Percentiles rank a stretch among this genome's conserved stretches.
These are phyloP conservation scores for Colletotrichum godetiae DNA, from an alignment of 2,329 filamentous ascomycete species.

Conservation along the genomic window DNA sequence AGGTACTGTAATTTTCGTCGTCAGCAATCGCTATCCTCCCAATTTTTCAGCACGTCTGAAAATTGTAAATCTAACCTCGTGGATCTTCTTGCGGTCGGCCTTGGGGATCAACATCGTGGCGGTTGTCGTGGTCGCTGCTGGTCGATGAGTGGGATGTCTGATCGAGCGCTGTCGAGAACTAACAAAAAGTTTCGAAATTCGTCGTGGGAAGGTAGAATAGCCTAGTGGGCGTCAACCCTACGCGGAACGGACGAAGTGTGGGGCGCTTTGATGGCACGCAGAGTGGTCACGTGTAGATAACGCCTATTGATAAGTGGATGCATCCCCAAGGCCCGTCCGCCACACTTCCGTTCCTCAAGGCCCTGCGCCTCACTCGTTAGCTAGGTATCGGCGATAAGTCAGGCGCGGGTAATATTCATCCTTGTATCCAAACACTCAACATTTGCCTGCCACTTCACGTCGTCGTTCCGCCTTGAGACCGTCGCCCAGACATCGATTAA, in stretches of 20 bases:
- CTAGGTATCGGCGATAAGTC: not conserved
- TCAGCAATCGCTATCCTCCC: slow-evolving; percentile 22
- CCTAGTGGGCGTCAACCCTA: slow-evolving; percentile 54
- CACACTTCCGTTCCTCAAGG: not conserved
- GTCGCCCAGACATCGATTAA: not conserved
- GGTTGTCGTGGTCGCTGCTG: slow-evolving; percentile 53
- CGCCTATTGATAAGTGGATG: not conserved
- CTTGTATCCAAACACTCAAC: not conserved
- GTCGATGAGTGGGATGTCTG: slow-evolving; percentile 64
- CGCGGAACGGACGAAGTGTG: slow-evolving; percentile 38
- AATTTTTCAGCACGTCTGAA: slow-evolving; percentile 9
- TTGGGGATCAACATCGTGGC: slow-evolving; percentile 97
- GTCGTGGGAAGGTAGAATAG: slow-evolving; percentile 48
- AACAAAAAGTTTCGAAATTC: slow-evolving; percentile 22
- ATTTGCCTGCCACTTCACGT: not conserved
- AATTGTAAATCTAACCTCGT: slow-evolving; percentile 68
- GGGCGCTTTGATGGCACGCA: not conserved
- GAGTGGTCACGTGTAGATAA: not conserved
- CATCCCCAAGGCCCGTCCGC: too few species aligned
- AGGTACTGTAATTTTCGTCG: slow-evolving; percentile 75
- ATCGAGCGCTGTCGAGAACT: slow-evolving; percentile 51
- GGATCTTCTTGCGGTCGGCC: slow-evolving; percentile 99
- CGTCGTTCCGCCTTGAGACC: not conserved
- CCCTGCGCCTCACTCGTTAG: not conserved
- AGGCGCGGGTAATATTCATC: not conserved